A percentile compares a stretch with the other conserved stretches of the same genome.
These are phyloP conservation scores for Gelatoporia subvermispora DNA, from an alignment of 768 basidiomycete species.

Conservation along the genomic window DNA sequence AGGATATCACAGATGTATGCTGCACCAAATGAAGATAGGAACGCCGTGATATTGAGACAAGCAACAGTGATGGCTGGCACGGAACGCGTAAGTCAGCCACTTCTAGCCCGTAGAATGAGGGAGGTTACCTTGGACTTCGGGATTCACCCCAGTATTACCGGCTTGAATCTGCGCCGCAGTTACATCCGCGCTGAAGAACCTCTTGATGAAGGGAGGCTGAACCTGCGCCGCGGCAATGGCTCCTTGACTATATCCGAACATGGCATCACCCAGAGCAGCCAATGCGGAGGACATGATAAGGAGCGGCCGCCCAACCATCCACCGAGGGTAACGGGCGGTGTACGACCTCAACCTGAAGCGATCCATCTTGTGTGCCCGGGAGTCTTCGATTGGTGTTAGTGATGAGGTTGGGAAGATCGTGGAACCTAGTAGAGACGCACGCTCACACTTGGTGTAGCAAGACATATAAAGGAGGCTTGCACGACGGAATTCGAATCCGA, in stretches of 20 bases:
- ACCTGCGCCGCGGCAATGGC: constrained; percentile 48
- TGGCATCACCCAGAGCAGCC: constrained; percentile 52
- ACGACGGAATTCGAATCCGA: too few species aligned
- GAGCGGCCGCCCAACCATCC: constrained; percentile 46
- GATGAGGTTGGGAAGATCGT: too few species aligned
- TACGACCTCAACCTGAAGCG: constrained; percentile 34
- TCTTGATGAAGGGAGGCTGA: constrained; percentile 46
- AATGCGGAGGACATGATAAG: constrained; percentile 48
- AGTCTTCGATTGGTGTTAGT: too few species aligned
- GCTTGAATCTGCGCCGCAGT: constrained; percentile 40
- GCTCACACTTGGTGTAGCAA: too few species aligned
- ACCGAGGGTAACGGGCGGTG: constrained; percentile 44
- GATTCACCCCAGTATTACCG: constrained; percentile 39
- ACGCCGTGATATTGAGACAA: constrained; percentile 46
- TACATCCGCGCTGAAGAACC: constrained; percentile 43
- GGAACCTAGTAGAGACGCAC: too few species aligned
- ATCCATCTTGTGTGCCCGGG: not conserved
- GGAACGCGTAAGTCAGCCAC: constrained; percentile 31
- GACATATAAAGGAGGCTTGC: too few species aligned
- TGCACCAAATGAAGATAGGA: constrained; percentile 39
- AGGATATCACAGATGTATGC: constrained; percentile 48
- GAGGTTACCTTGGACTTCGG: constrained; percentile 25
- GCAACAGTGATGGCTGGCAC: constrained; percentile 45
- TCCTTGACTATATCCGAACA: constrained; percentile 54
- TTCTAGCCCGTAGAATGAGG: not conserved